Evolutionary conservation across 345 rosid species (phyloP).

Genomic region (rapeseed (Brassica napus)): Da-Ae NC_063451.1:36600001-36600500

Average conservation of each 20-base stretch:
- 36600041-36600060: neutral
- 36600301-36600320: neutral
- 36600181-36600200: neutral
- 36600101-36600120: neutral
- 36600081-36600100: neutral
- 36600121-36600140: neutral
- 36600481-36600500: slow-evolving; percentile 1
- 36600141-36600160: neutral
- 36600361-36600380: neutral
- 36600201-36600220: no score
- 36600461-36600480: slow-evolving; percentile 6
- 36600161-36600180: neutral
- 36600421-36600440: neutral
- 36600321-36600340: no score
- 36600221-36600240: no score
- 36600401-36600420: neutral
- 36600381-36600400: neutral
- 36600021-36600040: neutral
- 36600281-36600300: neutral
- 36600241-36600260: no score
- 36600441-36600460: neutral
- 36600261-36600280: neutral
- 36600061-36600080: neutral
- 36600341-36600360: no score
- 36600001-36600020: neutral